phyloP scores from a whole-genome alignment of 495 filamentous ascomycete species.

The Podospora pseudopauciseta region DNA sequence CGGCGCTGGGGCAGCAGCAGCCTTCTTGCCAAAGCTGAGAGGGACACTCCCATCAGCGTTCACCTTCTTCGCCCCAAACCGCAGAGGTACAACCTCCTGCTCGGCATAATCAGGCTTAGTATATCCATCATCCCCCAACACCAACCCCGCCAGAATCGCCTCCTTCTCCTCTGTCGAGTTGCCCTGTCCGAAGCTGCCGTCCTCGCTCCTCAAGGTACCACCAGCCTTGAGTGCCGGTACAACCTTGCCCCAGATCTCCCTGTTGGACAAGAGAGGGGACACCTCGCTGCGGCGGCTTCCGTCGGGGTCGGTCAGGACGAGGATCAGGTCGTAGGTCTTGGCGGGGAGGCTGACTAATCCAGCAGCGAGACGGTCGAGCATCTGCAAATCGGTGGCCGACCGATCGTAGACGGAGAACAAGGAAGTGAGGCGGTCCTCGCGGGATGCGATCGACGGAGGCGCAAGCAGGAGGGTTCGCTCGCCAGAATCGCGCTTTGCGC shows the following conservation, averaged over 20 bases:
- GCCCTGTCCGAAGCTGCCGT: conserved; percentile 53
- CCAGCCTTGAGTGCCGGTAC: conserved; percentile 66
- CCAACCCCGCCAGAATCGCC: conserved; percentile 77
- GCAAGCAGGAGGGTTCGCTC: conserved; percentile 53
- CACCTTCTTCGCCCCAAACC: conserved; percentile 60
- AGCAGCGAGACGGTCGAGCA: conserved; percentile 90
- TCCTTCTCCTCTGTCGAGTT: conserved; percentile 55
- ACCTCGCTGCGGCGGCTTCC: conserved; percentile 58
- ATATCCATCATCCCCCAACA: conserved; percentile 54
- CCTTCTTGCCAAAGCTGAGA: conserved; percentile 9
- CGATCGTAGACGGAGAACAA: conserved; percentile 61
- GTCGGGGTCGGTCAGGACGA: conserved; percentile 77
- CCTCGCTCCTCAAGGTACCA: conserved; percentile 65
- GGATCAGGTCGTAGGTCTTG: conserved; percentile 75
- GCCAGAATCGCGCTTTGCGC: background rate
- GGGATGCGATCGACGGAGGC: conserved; percentile 50
- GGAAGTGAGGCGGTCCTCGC: conserved; percentile 44
- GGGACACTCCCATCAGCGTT: conserved; percentile 21
- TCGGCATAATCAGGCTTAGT: conserved; percentile 67
- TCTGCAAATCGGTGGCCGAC: conserved; percentile 80
- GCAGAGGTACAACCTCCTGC: conserved; percentile 65
- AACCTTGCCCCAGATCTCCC: conserved; percentile 65
- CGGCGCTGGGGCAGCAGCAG: conserved; percentile 22
- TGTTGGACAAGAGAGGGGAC: conserved; percentile 52
- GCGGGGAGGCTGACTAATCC: conserved; percentile 75